Base-by-base conservation (phyloP, 225 moss, liverwort and hornwort genomes). In the Sphagnum contortum region DNA sequence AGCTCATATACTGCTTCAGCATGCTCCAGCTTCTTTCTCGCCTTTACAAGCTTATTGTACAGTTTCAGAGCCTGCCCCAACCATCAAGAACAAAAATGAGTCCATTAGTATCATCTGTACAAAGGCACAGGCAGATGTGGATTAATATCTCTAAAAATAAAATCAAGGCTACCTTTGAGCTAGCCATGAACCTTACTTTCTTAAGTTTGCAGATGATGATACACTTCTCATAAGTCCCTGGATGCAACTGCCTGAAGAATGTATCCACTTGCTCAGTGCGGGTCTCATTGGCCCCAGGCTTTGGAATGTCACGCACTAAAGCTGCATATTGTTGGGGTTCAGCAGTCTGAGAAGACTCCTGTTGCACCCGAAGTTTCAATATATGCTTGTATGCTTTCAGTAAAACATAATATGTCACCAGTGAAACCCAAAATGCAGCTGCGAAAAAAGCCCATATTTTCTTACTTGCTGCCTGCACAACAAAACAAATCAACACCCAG, bases 301-400 rank as follows among this genome's bases (percentile, higher is more conserved):
- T 81, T 4, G 95, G 95, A 49, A 96, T 83, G 67, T 96, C 95
- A 51, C 92, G 81, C 1, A 96, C 85, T 5, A 96, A 71, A 64
- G 59, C 86, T 12, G 87, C 67, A 57, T 75, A 96, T 61, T 92
- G 95, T 57, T 96, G 84, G 1, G 95, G 92, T 48, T 71, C 75
- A 47, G 88, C 86, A 6, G 60, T 64, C 2, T 55, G 61, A 29
- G 0, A 44, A 2, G 72, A 67, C 48, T 87, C 73, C 2, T 82
- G 81, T 48, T 61, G 56, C 6, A 74, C 60, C 12, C 92, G 86
- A 73, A 96, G 62, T 4, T 47, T 63, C 2, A 90, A 70, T 2
- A 96, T 48, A 3, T 88, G 84, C 57, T 73, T 86, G 10, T 96
- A 96, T 0, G 92, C 70, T 12, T 69, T 68, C 65, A 71, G 75